Evolutionary conservation across 805 yeast genomes (phyloP).

Genomic region (Ogataea parapolymorpha): DNA sequence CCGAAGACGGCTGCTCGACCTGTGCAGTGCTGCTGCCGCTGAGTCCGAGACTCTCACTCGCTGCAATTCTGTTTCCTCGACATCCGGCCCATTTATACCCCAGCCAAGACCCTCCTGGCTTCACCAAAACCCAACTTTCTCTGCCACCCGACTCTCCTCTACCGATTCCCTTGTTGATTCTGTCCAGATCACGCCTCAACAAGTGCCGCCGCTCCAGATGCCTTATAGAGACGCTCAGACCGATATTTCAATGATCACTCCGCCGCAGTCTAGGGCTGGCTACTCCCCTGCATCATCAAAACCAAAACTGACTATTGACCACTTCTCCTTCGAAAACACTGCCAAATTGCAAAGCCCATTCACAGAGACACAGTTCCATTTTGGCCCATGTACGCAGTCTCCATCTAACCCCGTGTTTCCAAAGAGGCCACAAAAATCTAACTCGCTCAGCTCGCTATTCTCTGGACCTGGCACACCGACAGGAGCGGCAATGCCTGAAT

Average conservation of each 20-base stretch:
- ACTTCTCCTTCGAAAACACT: slow-evolving; percentile 22
- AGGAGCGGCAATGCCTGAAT: slow-evolving; percentile 13
- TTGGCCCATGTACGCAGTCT: slow-evolving; percentile 2
- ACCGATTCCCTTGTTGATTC: slow-evolving; percentile 35
- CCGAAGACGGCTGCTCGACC: slow-evolving; percentile 32
- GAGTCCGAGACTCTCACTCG: slow-evolving; percentile 25
- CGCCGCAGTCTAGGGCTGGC: slow-evolving; percentile 21
- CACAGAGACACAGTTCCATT: slow-evolving; percentile 12
- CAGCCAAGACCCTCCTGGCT: slow-evolving; percentile 35
- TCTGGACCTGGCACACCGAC: slow-evolving; percentile 4
- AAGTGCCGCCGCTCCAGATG: slow-evolving; percentile 7
- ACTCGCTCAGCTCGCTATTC: slow-evolving; percentile 9
- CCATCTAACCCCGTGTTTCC: background rate
- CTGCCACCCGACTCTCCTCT: slow-evolving; percentile 31
- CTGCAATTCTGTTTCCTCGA: slow-evolving; percentile 25
- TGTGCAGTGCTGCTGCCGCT: slow-evolving; percentile 27
- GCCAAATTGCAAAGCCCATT: slow-evolving; percentile 27
- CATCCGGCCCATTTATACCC: slow-evolving; percentile 8
- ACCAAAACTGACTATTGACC: slow-evolving; percentile 15
- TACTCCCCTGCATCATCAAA: slow-evolving; percentile 10
- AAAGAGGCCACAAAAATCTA: slow-evolving; percentile 5
- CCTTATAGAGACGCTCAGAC: slow-evolving; percentile 9
- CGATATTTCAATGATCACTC: slow-evolving; percentile 18
- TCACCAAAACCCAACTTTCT: slow-evolving; percentile 31
- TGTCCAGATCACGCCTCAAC: slow-evolving; percentile 22